phyloP scores from a whole-genome alignment of 805 yeast species.

The Nakazawaea sp. region DNA sequence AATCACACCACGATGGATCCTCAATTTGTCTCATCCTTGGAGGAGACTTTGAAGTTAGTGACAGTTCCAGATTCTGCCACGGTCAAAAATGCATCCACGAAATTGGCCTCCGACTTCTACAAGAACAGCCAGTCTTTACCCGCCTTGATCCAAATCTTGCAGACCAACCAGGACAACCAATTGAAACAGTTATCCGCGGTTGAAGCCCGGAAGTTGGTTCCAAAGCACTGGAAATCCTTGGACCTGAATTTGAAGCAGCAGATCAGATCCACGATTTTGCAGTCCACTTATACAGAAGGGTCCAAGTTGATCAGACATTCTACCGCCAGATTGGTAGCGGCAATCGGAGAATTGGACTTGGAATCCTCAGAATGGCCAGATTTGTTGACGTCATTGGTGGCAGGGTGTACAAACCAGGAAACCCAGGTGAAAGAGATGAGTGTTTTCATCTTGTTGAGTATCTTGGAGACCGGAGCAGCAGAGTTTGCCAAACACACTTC shows the following conservation, averaged over 20 bases:
- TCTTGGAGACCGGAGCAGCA: constrained; percentile 67
- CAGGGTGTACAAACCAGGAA: constrained; percentile 51
- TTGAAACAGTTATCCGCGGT: constrained; percentile 92
- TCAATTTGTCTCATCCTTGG: constrained; percentile 63
- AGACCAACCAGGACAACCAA: constrained; percentile 60
- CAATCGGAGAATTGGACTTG: constrained; percentile 75
- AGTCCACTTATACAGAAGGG: constrained; percentile 60
- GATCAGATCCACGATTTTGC: constrained; percentile 63
- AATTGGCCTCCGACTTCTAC: constrained; percentile 70
- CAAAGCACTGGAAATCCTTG: constrained; percentile 58
- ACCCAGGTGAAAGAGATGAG: constrained; percentile 73
- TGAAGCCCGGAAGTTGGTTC: constrained; percentile 82
- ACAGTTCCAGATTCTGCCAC: constrained; percentile 75
- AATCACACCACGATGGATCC: too few relatives aligned
- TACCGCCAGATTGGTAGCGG: constrained; percentile 81
- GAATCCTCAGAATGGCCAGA: constrained; percentile 63
- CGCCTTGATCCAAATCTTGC: constrained; percentile 75
- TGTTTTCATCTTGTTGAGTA: constrained; percentile 67
- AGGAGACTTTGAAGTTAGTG: constrained; percentile 71
- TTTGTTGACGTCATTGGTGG: constrained; percentile 63
- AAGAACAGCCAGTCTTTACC: constrained; percentile 67
- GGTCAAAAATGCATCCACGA: constrained; percentile 76
- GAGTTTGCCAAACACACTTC: constrained; percentile 49
- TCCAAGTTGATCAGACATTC: constrained; percentile 73
- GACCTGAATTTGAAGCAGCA: constrained; percentile 45